Conservation (phyloP, 805 yeast genomes). For the Candida adriatica region DNA sequence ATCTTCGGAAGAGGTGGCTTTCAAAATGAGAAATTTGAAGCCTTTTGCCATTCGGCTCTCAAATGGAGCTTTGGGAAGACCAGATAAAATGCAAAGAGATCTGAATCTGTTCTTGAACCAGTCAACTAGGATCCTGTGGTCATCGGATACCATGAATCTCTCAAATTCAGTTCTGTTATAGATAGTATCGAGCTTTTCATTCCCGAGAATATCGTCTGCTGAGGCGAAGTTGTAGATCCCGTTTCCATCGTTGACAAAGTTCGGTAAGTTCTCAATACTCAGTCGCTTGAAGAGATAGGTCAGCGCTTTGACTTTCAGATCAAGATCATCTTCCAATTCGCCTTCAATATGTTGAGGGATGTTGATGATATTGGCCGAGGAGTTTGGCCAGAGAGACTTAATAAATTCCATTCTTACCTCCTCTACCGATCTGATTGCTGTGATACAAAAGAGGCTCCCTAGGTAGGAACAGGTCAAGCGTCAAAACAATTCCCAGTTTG, state of each 20-base stretch:
- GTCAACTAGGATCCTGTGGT: slow-evolving; percentile 59
- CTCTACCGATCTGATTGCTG: too few relatives aligned
- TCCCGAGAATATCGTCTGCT: slow-evolving; percentile 1
- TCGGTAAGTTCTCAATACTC: slow-evolving; percentile 33
- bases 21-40: slow-evolving; percentile 33
- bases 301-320: slow-evolving; percentile 54
- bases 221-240: slow-evolving; percentile 19
- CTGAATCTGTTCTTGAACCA: slow-evolving; percentile 63
- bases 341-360: slow-evolving; percentile 45
- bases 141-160: slow-evolving; percentile 39
- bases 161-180: slow-evolving; percentile 45
- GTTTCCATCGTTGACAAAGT: slow-evolving; percentile 32
- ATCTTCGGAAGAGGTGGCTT: slow-evolving; percentile 35
- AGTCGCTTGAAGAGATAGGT: slow-evolving; percentile 50
- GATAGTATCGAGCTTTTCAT: slow-evolving; percentile 43
- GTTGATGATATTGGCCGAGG: slow-evolving; percentile 28
- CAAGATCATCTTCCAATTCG: slow-evolving; percentile 47
- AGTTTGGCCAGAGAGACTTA: slow-evolving; percentile 29
- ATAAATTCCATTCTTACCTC: slow-evolving; percentile 25
- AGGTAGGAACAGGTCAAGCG: too few relatives aligned
- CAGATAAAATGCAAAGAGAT: slow-evolving; percentile 48
- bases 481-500: too few relatives aligned
- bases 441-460: too few relatives aligned
- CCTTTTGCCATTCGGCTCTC: slow-evolving; percentile 14
- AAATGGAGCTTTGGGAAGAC: slow-evolving; percentile 32